Conservation (phyloP, 148 eudicot genomes). For the Silene uniflora region DNA sequence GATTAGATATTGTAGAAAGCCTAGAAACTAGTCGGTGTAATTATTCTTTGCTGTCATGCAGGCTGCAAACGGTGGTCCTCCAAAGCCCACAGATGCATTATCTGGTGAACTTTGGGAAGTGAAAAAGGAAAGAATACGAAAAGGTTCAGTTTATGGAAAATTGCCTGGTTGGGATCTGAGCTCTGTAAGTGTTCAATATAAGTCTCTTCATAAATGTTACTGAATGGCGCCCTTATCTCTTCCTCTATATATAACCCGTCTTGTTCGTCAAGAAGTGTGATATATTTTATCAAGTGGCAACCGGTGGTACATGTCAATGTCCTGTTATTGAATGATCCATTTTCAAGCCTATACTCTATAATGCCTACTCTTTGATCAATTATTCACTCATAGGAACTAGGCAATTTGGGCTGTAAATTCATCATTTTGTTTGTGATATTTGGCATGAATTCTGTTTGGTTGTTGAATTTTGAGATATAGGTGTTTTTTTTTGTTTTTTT, state of each 20-base stretch:
- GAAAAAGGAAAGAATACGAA: conserved; percentile 81
- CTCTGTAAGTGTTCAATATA: conserved; percentile 55
- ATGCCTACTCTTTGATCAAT: neutral
- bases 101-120: conserved; percentile 99
- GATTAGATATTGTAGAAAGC: neutral
- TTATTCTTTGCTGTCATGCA: conserved; percentile 31
- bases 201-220: neutral
- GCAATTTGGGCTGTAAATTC: conserved; percentile 3
- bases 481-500: neutral
- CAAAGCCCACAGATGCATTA: conserved; percentile 76
- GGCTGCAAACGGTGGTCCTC: conserved; percentile 65
- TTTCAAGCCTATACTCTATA: neutral
- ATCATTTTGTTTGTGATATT: neutral
- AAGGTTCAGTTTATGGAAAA: conserved; percentile 69
- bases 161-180: conserved; percentile 95
- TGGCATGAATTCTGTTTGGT: neutral
- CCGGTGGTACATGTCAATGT: neutral
- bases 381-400: neutral
- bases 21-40: neutral
- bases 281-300: neutral
- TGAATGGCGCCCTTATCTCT: neutral
- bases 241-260: neutral
- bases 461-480: neutral
- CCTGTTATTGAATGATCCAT: neutral
- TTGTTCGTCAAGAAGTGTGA: neutral